Conservation (phyloP, 192 early-diverging fungal genomes). For the Powellomyces hirtus region DNA sequence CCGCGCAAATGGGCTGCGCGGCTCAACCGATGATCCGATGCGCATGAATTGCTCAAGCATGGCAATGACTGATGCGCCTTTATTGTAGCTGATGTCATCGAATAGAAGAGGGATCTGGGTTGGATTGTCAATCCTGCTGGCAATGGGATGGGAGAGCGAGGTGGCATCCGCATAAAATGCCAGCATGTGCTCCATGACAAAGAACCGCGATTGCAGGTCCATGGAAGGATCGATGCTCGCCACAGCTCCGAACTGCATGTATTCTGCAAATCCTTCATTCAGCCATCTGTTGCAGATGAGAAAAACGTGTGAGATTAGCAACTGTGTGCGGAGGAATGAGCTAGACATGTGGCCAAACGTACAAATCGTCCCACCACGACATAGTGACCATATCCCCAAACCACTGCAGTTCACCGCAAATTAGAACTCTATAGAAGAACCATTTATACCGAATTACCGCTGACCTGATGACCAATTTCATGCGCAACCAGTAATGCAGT, state of each 20-base stretch:
- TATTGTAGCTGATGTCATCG: slow-evolving; percentile 82
- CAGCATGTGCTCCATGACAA: slow-evolving; percentile 11
- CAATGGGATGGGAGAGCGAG: slow-evolving; percentile 36
- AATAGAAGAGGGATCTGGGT: slow-evolving; percentile 66
- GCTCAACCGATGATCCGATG: no score
- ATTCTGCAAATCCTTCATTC: slow-evolving; percentile 95
- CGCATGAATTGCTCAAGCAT: slow-evolving; percentile 40
- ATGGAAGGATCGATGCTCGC: slow-evolving; percentile 15
- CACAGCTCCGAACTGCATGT: slow-evolving; percentile 49
- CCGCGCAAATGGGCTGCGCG: no score
- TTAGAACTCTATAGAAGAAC: no score
- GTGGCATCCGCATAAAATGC: slow-evolving; percentile 36
- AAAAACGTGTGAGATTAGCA: not conserved
- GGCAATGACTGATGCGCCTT: slow-evolving; percentile 82
- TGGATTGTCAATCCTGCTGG: slow-evolving; percentile 16
- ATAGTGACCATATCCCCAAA: slow-evolving; percentile 70
- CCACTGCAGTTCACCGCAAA: no score
- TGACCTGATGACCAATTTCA: slow-evolving; percentile 45
- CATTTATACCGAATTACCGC: no score
- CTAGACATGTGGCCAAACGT: no score
- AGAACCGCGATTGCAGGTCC: no score
- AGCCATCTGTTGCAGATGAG: slow-evolving; percentile 23
- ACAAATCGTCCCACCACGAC: slow-evolving; percentile 85
- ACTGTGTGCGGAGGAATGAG: not conserved
- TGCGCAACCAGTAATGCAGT: slow-evolving; percentile 50